Base-by-base conservation (phyloP, 805 yeast genomes). In the Saccharomycopsis amapae region DNA sequence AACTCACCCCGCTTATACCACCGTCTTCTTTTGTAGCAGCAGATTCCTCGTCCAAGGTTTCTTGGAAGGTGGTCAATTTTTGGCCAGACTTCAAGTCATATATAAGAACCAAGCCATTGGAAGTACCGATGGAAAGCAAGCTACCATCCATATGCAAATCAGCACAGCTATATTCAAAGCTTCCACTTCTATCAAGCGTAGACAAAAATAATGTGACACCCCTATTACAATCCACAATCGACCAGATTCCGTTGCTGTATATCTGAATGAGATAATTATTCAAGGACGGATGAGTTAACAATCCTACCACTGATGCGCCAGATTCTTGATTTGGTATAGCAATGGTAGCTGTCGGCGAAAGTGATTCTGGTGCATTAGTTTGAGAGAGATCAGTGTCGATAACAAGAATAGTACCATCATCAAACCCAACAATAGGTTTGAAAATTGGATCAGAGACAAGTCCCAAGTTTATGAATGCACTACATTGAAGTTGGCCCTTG, bases 121-220 rank as follows among this genome's bases (percentile, higher is more conserved):
- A 43, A 1, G 59, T 58, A 1, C 74, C 75, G 2, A 72, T 49
- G 0, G 70, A 75, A 1, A 70, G 46, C 13, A 73, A 57, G 2
- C 65, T 68, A 2, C 79, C 79, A 56, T 74, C 79, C 20, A 71
- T 73, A 50, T 74, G 78, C 7, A 72, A 38, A 31, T 51, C 42
- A 34, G 52, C 28, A 42, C 51, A 41, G 13, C 48, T 42, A 40
- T 44, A 57, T 17, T 52, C 52, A 25, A 44, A 56, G 49, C 6
- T 44, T 24, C 47, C 45, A 48, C 48, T 19, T 48, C 42, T 10
- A 45, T 45, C 20, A 43, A 50, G 10, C 36, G 37, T 22, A 32
- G 47, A 38, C 5, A 30, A 20, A 7, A 36, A 45, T 9, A 53
- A 7, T 44, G 43, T 4, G 36, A 47, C 53, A 50, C 52, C 30